Percentiles rank a stretch among this genome's conserved stretches.
Conservation (phyloP, 192 early-diverging fungal genomes). For the Dimargaris verticillata region DNA sequence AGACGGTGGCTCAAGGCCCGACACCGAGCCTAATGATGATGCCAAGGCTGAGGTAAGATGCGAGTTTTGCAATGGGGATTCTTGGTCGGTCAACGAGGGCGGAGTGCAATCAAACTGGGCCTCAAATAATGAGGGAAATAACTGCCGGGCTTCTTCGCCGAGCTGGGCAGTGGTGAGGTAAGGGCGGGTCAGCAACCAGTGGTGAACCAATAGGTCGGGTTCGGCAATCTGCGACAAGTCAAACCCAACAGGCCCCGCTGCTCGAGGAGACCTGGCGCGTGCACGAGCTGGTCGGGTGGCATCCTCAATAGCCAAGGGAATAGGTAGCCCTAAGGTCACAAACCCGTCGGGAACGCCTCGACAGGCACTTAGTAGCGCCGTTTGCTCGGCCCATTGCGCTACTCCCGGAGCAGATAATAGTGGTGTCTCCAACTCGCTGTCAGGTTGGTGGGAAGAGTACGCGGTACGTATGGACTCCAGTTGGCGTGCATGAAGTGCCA, state of each 20-base stretch:
- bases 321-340: background rate
- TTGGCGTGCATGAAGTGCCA: background rate
- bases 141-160: background rate
- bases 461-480: background rate
- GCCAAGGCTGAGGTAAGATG: too few species aligned
- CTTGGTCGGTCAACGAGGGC: too few species aligned
- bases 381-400: background rate
- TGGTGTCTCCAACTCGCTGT: background rate
- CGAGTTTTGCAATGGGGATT: too few species aligned
- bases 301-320: background rate
- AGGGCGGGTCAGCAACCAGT: constrained; percentile 11
- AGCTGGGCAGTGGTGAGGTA: constrained; percentile 3
- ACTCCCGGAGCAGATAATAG: background rate
- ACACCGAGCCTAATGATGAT: too few species aligned
- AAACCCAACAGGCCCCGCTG: background rate
- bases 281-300: background rate
- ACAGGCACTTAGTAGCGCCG: background rate
- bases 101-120: too few species aligned
- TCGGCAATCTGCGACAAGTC: background rate
- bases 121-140: background rate
- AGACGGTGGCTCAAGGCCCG: too few species aligned
- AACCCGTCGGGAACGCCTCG: background rate
- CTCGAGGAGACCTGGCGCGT: background rate
- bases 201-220: constrained; percentile 5
- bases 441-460: background rate